These are phyloP conservation scores for Kodamaea kaohsiungensis DNA, from an alignment of 805 yeast genomes.

Conservation along the genomic window DNA sequence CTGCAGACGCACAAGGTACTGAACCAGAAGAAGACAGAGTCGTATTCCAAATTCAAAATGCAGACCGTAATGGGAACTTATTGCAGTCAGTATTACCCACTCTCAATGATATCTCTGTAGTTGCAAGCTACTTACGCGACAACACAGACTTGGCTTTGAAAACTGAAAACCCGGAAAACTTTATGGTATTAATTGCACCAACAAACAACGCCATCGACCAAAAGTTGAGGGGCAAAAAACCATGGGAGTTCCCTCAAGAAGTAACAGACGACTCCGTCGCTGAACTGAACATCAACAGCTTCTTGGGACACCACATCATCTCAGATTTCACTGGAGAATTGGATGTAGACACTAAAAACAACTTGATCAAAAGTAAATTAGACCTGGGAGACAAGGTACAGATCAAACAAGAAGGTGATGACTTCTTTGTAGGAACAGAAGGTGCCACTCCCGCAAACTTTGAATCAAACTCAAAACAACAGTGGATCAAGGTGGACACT, in stretches of 20 bases:
- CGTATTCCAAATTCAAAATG: constrained; percentile 14
- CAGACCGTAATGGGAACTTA: constrained; percentile 19
- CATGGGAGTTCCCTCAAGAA: constrained; percentile 77
- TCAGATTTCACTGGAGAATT: constrained; percentile 22
- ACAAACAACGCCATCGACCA: constrained; percentile 51
- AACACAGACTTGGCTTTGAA: constrained; percentile 48
- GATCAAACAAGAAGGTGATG: constrained; percentile 21
- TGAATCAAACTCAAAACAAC: constrained; percentile 9
- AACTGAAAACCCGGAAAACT: constrained; percentile 45
- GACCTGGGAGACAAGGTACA: constrained; percentile 23
- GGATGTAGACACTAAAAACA: constrained; percentile 14
- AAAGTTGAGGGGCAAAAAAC: constrained; percentile 57
- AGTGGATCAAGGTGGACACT: constrained; percentile 23
- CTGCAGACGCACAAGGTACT: neutral
- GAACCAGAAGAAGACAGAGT: constrained; percentile 12
- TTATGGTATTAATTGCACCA: constrained; percentile 70
- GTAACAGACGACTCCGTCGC: constrained; percentile 52
- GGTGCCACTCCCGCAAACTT: neutral
- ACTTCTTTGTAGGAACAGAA: constrained; percentile 18
- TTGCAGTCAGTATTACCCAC: constrained; percentile 41
- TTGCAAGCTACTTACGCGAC: constrained; percentile 72
- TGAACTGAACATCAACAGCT: constrained; percentile 52
- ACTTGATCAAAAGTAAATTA: constrained; percentile 18
- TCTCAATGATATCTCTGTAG: constrained; percentile 49
- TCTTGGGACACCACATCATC: constrained; percentile 65